Evolutionary conservation across 129 eudicot species (phyloP).

Genomic region (Helichrysum umbraculigerum): DNA sequence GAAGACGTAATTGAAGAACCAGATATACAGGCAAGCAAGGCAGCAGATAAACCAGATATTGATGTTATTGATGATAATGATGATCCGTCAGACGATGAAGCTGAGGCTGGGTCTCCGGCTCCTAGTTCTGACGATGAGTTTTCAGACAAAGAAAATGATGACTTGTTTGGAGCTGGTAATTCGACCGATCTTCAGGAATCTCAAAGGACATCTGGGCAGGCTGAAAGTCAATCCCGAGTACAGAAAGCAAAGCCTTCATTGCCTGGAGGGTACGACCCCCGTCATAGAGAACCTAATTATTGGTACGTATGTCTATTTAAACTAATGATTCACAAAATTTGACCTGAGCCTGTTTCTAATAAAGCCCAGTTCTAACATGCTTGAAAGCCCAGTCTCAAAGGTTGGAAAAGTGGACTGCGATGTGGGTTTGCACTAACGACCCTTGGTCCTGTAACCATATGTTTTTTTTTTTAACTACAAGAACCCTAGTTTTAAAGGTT

Average conservation of each 20-base stretch:
- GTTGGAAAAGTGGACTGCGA: background rate
- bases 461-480: no score
- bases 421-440: background rate
- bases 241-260: slow-evolving; percentile 38
- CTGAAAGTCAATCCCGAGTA: slow-evolving; percentile 31
- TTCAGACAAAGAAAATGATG: slow-evolving; percentile 54
- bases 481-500: no score
- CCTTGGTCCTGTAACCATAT: background rate
- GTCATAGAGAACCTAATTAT: slow-evolving; percentile 84
- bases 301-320: slow-evolving; percentile 43
- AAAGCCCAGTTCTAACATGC: background rate
- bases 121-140: slow-evolving; percentile 60
- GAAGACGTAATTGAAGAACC: slow-evolving; percentile 69
- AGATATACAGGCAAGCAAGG: slow-evolving; percentile 30
- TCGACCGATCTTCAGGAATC: slow-evolving; percentile 35
- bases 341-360: background rate
- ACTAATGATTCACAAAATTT: background rate
- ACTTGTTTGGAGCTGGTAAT: slow-evolving; percentile 40
- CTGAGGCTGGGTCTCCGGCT: slow-evolving; percentile 45
- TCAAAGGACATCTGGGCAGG: slow-evolving; percentile 31
- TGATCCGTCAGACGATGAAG: slow-evolving; percentile 43
- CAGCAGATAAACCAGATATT: slow-evolving; percentile 17
- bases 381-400: no score
- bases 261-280: slow-evolving; percentile 86
- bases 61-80: slow-evolving; percentile 26